Evolutionary conservation across 345 rosid species (phyloP), one percentile per base, ranked within the genome.

Genomic region (Moricandia arvensis): DNA sequence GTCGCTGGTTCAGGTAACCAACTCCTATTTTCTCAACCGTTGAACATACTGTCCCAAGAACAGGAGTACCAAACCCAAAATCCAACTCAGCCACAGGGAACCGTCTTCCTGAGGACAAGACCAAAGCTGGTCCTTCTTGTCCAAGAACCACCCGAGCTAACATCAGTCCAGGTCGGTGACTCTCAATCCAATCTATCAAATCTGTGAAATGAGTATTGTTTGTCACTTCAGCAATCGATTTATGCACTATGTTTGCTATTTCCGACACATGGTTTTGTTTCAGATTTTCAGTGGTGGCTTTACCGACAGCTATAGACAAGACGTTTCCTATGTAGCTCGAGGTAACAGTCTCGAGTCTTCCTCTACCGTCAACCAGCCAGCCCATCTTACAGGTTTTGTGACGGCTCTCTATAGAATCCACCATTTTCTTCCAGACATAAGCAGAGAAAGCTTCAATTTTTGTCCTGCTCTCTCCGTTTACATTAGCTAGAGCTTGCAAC

Each of bases 391-490:
- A 89, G 61, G 75, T 81, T 9, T 41, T 76, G 30, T 88, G 86
- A 29, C 72, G 30, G 63, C 77, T 73, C 68, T 82, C 80, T 12
- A 86, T 75, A 21, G 82, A 70, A 3, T 77, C 80, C 16, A 77
- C 96, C 98, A 91, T 82, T 26, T 64, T 76, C 83, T 88, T 91
- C 98, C 98, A 89, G 65, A 91, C 13, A 15, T 91, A 86, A 59
- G 98, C 97, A 0, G 98, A 89, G 81, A 91, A 88, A 13, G 96
- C 98, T 81, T 93, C 93, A 4, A 91, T 87, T 80, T 91, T 89
- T 2, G 97, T 88, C 82, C 85, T 83, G 38, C 68, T 85, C 57
- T 60, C 78, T 45, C 93, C 88, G 4, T 81, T 55, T 1, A 60
- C 71, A 34, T 76, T 82, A 5, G 97, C 93, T 13, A 82, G 84